Evolutionary conservation across 2,329 filamentous ascomycete species (phyloP).

Genomic region (Ophiobolus disseminans): DNA sequence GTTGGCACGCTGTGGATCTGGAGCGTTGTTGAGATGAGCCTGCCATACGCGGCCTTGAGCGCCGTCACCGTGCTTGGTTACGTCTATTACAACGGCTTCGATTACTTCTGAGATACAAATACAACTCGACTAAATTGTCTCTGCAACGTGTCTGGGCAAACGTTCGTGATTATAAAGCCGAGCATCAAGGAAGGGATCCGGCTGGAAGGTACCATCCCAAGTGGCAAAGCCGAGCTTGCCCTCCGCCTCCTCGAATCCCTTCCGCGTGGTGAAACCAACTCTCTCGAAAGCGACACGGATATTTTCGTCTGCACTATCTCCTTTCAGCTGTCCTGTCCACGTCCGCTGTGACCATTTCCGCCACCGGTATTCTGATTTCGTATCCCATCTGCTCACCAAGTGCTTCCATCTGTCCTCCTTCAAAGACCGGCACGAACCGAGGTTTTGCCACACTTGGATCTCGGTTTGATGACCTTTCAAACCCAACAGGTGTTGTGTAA

Average conservation of each 20-base stretch:
- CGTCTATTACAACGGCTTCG: slow-evolving; percentile 63
- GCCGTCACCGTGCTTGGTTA: slow-evolving; percentile 59
- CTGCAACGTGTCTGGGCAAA: neutral
- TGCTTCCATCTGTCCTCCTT: slow-evolving; percentile 1
- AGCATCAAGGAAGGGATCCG: neutral
- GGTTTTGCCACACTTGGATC: neutral
- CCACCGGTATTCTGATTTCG: neutral
- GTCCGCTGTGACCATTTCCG: slow-evolving; percentile 7
- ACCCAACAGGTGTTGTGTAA: neutral
- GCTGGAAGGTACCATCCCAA: neutral
- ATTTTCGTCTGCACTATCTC: slow-evolving; percentile 7
- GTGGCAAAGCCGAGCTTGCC: no score
- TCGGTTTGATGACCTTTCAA: neutral
- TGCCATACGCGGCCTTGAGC: slow-evolving; percentile 69
- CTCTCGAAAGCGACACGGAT: slow-evolving; percentile 15
- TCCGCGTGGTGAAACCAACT: slow-evolving; percentile 17
- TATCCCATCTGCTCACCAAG: slow-evolving; percentile 2
- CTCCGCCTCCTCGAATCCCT: slow-evolving; percentile 13
- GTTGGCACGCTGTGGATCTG: slow-evolving; percentile 92
- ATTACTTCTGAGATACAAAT: slow-evolving; percentile 47
- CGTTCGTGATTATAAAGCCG: neutral
- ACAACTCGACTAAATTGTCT: neutral
- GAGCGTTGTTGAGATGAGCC: slow-evolving; percentile 84
- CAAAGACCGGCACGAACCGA: slow-evolving; percentile 4
- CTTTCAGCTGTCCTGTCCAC: slow-evolving; percentile 2